Evolutionary conservation across 306 rosid species (phyloP), one percentile per base, ranked within the genome.

Genomic region (Vachellia pachyceras): DNA sequence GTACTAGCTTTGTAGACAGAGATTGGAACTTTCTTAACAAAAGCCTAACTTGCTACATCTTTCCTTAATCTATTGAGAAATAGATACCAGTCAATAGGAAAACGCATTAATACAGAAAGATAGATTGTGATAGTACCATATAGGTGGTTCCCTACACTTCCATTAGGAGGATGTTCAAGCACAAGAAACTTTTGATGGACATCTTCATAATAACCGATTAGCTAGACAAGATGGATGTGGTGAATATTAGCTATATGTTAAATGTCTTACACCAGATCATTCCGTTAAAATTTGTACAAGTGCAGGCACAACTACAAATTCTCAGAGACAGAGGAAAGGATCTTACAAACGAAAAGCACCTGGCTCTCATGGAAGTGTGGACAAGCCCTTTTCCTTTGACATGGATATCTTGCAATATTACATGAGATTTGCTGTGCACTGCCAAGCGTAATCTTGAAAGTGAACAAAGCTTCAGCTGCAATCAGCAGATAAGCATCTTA

Each of bases 131-230:
- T 69, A 77, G 58, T 89, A 92, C 97, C 92, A 65, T 92, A 92
- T 77, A 92, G 82, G 81, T 88, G 91, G 79, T 78, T 87, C 80
- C 92, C 94, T 72, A 90, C 87, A 81, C 85, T 87, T 85, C 92
- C 92, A 73, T 90, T 90, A 36, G 86, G 85, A 80, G 87, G 85
- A 83, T 87, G 87, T 50, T 92, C 94, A 77, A 86, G 85, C 46
- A 86, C 92, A 79, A 92, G 91, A 79, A 92, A 44, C 58, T 90
- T 92, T 78, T 88, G 94, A 87, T 82, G 14, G 44, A 81, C 72
- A 81, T 90, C 92, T 65, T 90, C 89, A 69, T 80, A 88, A 77
- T 85, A 90, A 55, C 97, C 94, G 52, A 90, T 76, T 66, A 92
- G 90, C 88, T 83, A 85, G 23, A 84, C 91, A 76, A 92, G 84